Evolutionary conservation across 495 filamentous ascomycete species (phyloP).

Genomic region (Aspergillus nanangensis): DNA sequence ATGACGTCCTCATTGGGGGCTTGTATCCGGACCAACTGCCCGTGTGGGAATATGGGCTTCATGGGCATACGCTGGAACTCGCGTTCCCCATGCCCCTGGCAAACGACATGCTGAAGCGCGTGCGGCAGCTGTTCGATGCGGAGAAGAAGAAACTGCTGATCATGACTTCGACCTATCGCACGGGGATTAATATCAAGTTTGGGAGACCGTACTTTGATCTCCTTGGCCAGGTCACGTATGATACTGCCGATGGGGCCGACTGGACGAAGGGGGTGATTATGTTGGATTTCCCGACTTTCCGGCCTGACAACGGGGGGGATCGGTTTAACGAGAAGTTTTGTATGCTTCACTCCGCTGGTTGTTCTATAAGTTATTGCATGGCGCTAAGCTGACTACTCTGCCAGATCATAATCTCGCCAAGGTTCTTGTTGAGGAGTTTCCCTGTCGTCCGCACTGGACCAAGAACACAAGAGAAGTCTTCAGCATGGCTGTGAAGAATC

Average conservation of each 20-base stretch:
- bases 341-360: not conserved
- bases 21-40: conserved; percentile 13
- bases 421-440: conserved; percentile 7
- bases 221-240: conserved; percentile 11
- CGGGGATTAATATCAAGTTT: conserved; percentile 13
- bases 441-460: conserved; percentile 12
- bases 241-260: conserved; percentile 11
- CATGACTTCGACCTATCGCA: conserved; percentile 12
- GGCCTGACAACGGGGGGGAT: conserved; percentile 4
- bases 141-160: conserved; percentile 3
- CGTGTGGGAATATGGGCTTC: conserved; percentile 11
- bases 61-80: conserved; percentile 9
- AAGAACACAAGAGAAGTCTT: conserved; percentile 12
- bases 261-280: conserved; percentile 11
- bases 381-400: not conserved
- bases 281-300: conserved; percentile 12
- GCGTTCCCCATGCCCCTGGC: conserved; percentile 8
- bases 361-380: not conserved
- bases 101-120: conserved; percentile 5
- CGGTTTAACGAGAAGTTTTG: conserved; percentile 12
- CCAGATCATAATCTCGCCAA: conserved; percentile 5
- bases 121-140: conserved; percentile 8
- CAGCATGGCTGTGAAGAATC: conserved; percentile 4
- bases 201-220: conserved; percentile 11
- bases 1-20: conserved; percentile 10